These are phyloP conservation scores for Kodamaea suecica DNA, from an alignment of 1,139 yeast species.

Conservation along the genomic window DNA sequence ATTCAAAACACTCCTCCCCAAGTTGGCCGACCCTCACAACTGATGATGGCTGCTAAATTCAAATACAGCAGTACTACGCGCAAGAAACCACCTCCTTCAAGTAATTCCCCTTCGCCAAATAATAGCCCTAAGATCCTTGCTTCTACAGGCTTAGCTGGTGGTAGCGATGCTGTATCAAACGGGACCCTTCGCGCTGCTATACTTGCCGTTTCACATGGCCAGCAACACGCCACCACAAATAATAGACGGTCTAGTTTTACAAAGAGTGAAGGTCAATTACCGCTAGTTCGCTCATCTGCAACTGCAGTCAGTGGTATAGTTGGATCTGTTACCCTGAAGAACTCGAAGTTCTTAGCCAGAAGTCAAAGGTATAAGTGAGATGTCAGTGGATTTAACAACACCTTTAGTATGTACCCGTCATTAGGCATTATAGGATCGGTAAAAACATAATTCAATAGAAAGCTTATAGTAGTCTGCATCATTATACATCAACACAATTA, in stretches of 20 bases:
- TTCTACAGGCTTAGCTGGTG: conserved; percentile 27
- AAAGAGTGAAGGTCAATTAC: conserved; percentile 20
- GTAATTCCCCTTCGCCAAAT: conserved; percentile 9
- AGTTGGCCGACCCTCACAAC: conserved; percentile 5
- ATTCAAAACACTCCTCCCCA: conserved; percentile 1
- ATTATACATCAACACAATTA: too few relatives aligned
- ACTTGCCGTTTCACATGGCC: conserved; percentile 41
- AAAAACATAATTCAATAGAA: too few relatives aligned
- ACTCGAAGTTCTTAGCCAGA: conserved; percentile 44
- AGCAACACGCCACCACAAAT: conserved; percentile 22
- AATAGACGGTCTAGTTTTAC: conserved; percentile 39
- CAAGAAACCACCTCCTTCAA: conserved; percentile 34
- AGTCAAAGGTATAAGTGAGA: conserved; percentile 37
- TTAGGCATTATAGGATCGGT: too few relatives aligned
- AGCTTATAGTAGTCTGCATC: too few relatives aligned
- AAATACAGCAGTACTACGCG: conserved; percentile 22
- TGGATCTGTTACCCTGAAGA: conserved; percentile 31
- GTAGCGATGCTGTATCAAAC: conserved; percentile 17
- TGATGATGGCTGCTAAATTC: conserved; percentile 15
- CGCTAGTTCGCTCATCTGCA: not conserved
- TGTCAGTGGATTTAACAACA: too few relatives aligned
- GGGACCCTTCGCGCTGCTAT: conserved; percentile 45
- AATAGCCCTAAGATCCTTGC: conserved; percentile 26
- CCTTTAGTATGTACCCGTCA: too few relatives aligned
- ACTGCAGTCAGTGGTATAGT: not conserved